Evolutionary conservation across 352 stramenopile species (phyloP).

Genomic region (Phytopythium oedochilum): DNA sequence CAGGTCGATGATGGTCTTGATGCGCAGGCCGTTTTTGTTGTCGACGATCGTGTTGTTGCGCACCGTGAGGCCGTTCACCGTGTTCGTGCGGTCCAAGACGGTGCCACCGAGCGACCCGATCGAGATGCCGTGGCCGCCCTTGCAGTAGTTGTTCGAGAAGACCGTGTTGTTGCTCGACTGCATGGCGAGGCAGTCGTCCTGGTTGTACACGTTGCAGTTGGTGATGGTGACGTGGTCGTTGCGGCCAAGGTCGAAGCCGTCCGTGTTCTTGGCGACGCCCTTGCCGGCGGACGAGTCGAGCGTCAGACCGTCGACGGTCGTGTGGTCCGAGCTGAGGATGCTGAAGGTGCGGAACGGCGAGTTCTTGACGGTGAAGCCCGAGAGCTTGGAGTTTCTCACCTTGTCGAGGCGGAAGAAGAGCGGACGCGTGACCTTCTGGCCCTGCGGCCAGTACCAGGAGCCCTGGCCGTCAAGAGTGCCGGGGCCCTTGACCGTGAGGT

Average conservation of each 20-base stretch:
- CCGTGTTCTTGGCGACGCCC: slow-evolving; percentile 26
- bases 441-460: slow-evolving; percentile 25
- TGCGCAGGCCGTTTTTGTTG: slow-evolving; percentile 16
- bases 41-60: slow-evolving; percentile 26
- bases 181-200: slow-evolving; percentile 25
- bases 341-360: slow-evolving; percentile 17
- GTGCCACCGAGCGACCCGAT: slow-evolving; percentile 25
- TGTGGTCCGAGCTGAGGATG: slow-evolving; percentile 12
- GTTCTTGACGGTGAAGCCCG: slow-evolving; percentile 20
- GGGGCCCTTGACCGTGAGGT: slow-evolving; percentile 17
- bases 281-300: slow-evolving; percentile 18
- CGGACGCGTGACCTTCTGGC: slow-evolving; percentile 13
- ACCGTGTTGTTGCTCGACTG: slow-evolving; percentile 22
- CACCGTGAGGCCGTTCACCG: slow-evolving; percentile 16
- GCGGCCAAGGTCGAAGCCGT: slow-evolving; percentile 21
- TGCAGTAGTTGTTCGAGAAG: slow-evolving; percentile 11
- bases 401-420: slow-evolving; percentile 26
- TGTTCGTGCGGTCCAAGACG: slow-evolving; percentile 9
- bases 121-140: slow-evolving; percentile 18
- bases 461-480: slow-evolving; percentile 22
- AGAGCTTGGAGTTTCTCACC: slow-evolving; percentile 6
- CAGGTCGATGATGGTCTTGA: no score
- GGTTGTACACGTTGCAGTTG: slow-evolving; percentile 16
- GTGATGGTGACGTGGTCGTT: slow-evolving; percentile 21
- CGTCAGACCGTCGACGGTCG: slow-evolving; percentile 13